Conservation (phyloP, 139 green algal genomes). For the Edaphochlamys debaryana region DNA sequence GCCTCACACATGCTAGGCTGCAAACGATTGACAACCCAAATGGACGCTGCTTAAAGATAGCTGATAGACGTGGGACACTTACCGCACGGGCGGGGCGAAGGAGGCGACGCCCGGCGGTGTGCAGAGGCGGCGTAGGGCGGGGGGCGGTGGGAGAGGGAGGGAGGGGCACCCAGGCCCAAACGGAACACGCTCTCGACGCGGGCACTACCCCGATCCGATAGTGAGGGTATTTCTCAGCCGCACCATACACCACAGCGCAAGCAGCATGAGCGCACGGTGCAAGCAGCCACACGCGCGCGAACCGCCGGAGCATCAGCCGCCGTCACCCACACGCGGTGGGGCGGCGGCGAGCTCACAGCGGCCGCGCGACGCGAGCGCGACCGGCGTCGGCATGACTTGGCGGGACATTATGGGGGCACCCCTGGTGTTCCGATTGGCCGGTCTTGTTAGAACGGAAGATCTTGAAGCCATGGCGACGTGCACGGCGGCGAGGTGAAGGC, state of each 20-base stretch:
- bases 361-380: too few relatives aligned
- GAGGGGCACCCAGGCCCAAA: not conserved
- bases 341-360: too few relatives aligned
- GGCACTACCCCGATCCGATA: conserved; percentile 58
- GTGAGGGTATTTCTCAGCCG: conserved; percentile 55
- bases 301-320: too few relatives aligned
- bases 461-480: too few relatives aligned
- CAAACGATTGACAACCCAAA: too few relatives aligned
- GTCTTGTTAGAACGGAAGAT: too few relatives aligned
- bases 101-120: not conserved
- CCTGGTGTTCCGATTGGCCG: conserved; percentile 2
- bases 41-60: too few relatives aligned
- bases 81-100: not conserved
- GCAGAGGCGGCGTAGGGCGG: not conserved
- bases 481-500: too few relatives aligned
- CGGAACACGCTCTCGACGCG: conserved; percentile 52
- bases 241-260: not conserved
- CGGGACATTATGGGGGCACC: not conserved
- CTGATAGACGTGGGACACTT: not conserved
- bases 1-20: too few relatives aligned
- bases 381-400: not conserved
- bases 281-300: too few relatives aligned
- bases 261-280: not conserved
- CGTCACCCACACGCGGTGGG: too few relatives aligned
- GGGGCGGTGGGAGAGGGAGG: not conserved